Percentiles rank a stretch among this genome's conserved stretches.
Conservation (phyloP, 352 stramenopile genomes). For the Albugo candida region DNA sequence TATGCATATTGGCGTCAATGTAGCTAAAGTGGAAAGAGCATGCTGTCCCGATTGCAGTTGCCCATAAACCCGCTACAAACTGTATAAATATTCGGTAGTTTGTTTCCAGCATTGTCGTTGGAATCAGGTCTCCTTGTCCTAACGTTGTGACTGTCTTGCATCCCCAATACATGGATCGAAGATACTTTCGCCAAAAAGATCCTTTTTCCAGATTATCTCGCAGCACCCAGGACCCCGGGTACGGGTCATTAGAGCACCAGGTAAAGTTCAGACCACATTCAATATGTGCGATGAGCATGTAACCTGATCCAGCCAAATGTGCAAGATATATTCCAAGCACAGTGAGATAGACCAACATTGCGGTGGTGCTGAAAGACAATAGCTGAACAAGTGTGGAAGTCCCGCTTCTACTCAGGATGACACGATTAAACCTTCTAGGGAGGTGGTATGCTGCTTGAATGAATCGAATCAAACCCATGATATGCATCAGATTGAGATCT, state of each 20-base stretch:
- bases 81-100: conserved; percentile 38
- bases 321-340: conserved; percentile 29
- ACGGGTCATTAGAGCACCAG: conserved; percentile 13
- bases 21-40: conserved; percentile 57
- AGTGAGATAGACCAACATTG: conserved; percentile 21
- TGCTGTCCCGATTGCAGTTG: conserved; percentile 39
- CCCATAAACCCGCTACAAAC: conserved; percentile 38
- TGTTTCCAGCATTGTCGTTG: conserved; percentile 29
- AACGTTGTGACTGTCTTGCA: conserved; percentile 53
- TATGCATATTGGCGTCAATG: conserved; percentile 34
- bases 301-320: conserved; percentile 28
- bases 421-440: no score
- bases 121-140: conserved; percentile 43
- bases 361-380: conserved; percentile 26
- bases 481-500: no score
- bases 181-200: conserved; percentile 23
- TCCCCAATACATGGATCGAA: conserved; percentile 42
- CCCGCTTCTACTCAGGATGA: conserved; percentile 5
- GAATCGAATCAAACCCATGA: no score
- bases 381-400: conserved; percentile 10
- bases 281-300: conserved; percentile 37
- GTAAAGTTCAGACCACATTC: conserved; percentile 19
- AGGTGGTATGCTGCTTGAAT: no score
- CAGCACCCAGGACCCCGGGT: conserved; percentile 30
- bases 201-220: conserved; percentile 28